Evolutionary conservation across 805 yeast species (phyloP).

Genomic region (Candida piceae): DNA sequence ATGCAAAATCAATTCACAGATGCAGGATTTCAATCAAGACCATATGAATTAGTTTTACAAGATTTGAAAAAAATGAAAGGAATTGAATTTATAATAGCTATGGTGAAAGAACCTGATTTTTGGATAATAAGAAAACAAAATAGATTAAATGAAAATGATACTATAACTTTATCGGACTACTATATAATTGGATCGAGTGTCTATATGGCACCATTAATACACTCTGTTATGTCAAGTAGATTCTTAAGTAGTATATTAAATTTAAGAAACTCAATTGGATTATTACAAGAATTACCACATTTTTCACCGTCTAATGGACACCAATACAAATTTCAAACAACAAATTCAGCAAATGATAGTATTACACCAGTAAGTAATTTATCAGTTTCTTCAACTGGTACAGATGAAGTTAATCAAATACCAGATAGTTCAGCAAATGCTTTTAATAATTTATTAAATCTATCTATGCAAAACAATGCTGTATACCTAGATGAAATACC

Average conservation of each 20-base stretch:
- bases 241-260: slow-evolving; percentile 45
- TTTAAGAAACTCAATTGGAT: slow-evolving; percentile 42
- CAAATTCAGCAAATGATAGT: too few species aligned
- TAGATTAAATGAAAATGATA: slow-evolving; percentile 48
- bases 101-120: slow-evolving; percentile 81
- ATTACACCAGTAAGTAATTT: too few species aligned
- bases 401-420: slow-evolving; percentile 4
- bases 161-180: slow-evolving; percentile 63
- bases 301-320: slow-evolving; percentile 62
- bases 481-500: too few species aligned
- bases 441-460: slow-evolving; percentile 24
- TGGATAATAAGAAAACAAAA: slow-evolving; percentile 88
- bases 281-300: slow-evolving; percentile 43
- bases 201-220: slow-evolving; percentile 80
- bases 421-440: slow-evolving; percentile 25
- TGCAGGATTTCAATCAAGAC: slow-evolving; percentile 30
- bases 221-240: slow-evolving; percentile 68
- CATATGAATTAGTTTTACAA: slow-evolving; percentile 28
- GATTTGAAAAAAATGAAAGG: slow-evolving; percentile 80
- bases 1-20: slow-evolving; percentile 91
- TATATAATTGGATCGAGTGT: slow-evolving; percentile 89
- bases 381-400: slow-evolving; percentile 2
- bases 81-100: slow-evolving; percentile 71
- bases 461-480: slow-evolving; percentile 24
- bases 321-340: slow-evolving; percentile 32